phyloP scores from a whole-genome alignment of 78 protist genomes.

The Dictyostelium capitatum region DNA sequence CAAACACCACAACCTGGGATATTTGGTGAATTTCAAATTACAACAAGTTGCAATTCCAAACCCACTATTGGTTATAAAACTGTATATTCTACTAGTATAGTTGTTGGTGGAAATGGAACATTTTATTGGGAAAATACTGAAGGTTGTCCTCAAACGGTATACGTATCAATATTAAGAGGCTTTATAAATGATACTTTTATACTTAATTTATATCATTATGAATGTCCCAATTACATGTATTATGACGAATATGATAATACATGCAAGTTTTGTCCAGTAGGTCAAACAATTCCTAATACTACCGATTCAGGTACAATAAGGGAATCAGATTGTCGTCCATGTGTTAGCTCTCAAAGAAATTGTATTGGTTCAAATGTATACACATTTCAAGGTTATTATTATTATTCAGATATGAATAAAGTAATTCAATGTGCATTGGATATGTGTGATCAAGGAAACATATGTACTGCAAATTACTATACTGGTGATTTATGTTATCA shows the following conservation, averaged over 20 bases:
- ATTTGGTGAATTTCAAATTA: background rate
- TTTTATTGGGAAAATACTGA: too few species aligned
- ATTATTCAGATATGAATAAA: background rate
- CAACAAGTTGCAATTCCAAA: too few species aligned
- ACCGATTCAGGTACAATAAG: too few species aligned
- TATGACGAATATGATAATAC: background rate
- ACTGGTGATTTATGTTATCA: too few species aligned
- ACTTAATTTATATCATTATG: background rate
- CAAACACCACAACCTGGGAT: background rate
- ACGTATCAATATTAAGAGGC: background rate
- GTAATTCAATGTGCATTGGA: too few species aligned
- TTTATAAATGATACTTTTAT: background rate
- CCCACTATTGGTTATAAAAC: too few species aligned
- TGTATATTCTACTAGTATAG: too few species aligned
- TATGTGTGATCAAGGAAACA: too few species aligned
- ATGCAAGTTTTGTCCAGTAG: background rate
- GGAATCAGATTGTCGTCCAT: background rate
- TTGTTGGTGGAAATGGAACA: too few species aligned
- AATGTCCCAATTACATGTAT: background rate
- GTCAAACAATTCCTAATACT: too few species aligned
- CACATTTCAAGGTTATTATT: background rate
- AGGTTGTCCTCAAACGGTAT: too few species aligned
- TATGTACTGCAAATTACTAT: too few species aligned
- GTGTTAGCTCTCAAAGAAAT: background rate
- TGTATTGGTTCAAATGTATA: background rate